Base-by-base conservation (phyloP, 2,329 filamentous ascomycete genomes). In the Fusarium coffeatum region DNA sequence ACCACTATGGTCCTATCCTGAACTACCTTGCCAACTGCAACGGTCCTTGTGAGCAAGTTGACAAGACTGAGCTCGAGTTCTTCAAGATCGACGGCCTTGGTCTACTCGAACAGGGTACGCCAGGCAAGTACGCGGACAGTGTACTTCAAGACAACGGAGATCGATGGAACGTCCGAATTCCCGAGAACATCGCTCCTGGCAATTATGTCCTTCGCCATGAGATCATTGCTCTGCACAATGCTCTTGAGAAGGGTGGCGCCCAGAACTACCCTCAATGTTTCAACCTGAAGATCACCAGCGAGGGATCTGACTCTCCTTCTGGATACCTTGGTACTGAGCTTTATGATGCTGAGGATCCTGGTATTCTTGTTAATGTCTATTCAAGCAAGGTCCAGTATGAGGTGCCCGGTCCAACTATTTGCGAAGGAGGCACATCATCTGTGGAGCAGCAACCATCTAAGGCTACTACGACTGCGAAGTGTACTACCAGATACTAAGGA, bases 201-300 rank as follows among this genome's bases (percentile, higher is more conserved):
- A 86, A 86, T 77, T 87, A 88, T 63, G 84, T 88, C 49, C 80
- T 88, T 40, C 83, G 85, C 10, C 84, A 87, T 71, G 85, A 87
- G 73, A 85, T 86, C 64, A 86, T 88, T 58, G 85, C 83, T 22
- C 82, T 88, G 8, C 85, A 88, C 77, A 80, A 78, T 34, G 84
- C 84, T 18, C 78, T 72, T 5, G 77, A 82, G 41, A 54, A 71
- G 30, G 71, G 79, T 8, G 82, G 82, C 48, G 85, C 85, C 4
- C 85, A 87, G 76, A 81, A 82, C 64, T 87, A 87, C 69, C 84
- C 85, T 13, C 83, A 86, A 77, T 87, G 85, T 72, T 78, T 86
- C 62, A 86, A 86, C 68, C 74, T 86, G 51, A 79, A 82, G 71
- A 79, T 87, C 59, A 81, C 78, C 18, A 83, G 84, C 15, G 76